Conservation (phyloP, 495 filamentous ascomycete species). For the Wilcoxina mikolae region DNA sequence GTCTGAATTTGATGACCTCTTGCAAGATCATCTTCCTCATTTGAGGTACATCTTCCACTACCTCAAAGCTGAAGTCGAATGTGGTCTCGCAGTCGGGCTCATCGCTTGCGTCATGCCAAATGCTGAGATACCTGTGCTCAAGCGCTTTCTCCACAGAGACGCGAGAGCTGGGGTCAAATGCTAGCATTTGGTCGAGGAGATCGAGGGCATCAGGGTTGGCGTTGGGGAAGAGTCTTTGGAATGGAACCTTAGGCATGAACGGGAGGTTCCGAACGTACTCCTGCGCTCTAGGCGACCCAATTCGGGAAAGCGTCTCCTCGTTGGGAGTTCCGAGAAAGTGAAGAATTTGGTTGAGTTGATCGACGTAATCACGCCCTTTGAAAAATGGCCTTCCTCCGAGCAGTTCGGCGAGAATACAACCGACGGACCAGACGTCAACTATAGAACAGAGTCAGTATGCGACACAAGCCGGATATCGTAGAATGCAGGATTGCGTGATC, state of each 20-base stretch:
- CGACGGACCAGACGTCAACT: conserved; percentile 89
- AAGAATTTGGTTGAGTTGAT: conserved; percentile 97
- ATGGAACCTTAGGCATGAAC: conserved; percentile 84
- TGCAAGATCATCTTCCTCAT: conserved; percentile 97
- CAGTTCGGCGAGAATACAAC: conserved; percentile 92
- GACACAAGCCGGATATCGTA: background rate
- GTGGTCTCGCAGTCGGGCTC: conserved; percentile 84
- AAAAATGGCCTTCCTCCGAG: conserved; percentile 96
- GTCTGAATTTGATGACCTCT: conserved; percentile 73
- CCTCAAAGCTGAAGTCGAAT: conserved; percentile 97
- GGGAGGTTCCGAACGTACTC: conserved; percentile 97
- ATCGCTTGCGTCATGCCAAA: conserved; percentile 96
- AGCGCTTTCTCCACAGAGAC: conserved; percentile 87
- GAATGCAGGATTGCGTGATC: background rate
- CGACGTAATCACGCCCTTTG: conserved; percentile 97
- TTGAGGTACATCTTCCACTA: conserved; percentile 76
- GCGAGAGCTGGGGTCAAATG: conserved; percentile 83
- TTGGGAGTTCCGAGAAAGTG: conserved; percentile 95
- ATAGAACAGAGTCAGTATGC: conserved; percentile 8
- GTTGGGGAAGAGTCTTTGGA: conserved; percentile 76
- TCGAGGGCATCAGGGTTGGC: conserved; percentile 95
- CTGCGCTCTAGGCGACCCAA: conserved; percentile 88
- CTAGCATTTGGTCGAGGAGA: conserved; percentile 87
- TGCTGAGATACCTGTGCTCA: conserved; percentile 87
- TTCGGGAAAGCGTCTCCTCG: conserved; percentile 84